Evolutionary conservation across 23 red algal genomes (phyloP).

Genomic region (Cyanidium caldarium): DNA sequence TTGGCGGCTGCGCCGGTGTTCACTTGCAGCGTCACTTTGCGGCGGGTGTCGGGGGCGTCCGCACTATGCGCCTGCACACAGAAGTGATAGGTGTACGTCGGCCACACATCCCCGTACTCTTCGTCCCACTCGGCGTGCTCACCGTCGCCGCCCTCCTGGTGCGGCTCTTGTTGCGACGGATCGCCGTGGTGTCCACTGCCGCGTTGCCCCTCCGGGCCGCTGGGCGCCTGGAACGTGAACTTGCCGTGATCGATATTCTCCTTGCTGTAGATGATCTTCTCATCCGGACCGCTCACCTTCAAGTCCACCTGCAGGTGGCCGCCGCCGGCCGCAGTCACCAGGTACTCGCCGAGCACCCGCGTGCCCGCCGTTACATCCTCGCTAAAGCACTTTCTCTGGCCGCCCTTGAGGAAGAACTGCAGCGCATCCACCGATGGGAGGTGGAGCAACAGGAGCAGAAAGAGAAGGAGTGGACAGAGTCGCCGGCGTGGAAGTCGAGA

Average conservation of each 20-base stretch:
- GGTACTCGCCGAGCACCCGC: constrained; percentile 9
- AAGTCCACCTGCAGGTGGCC: not conserved
- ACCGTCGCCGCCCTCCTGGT: too few species aligned
- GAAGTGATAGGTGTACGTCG: not conserved
- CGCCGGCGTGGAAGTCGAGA: not conserved
- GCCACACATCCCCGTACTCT: constrained; percentile 5
- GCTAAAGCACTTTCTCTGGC: constrained; percentile 1
- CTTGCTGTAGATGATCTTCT: not conserved
- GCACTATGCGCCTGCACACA: not conserved
- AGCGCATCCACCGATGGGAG: not conserved
- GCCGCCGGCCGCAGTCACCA: not conserved
- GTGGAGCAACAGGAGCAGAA: not conserved
- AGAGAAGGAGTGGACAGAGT: not conserved
- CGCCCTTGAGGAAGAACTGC: not conserved
- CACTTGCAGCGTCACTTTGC: constrained; percentile 13
- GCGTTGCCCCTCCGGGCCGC: not conserved
- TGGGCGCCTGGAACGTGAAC: constrained; percentile 3
- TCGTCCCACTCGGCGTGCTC: constrained; percentile 1
- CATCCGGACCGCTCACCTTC: not conserved
- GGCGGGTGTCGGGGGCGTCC: not conserved
- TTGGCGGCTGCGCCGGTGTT: constrained; percentile 4
- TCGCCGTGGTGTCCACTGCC: not conserved
- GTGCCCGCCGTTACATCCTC: not conserved
- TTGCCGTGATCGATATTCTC: constrained; percentile 13
- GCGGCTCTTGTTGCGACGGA: not conserved